These are phyloP conservation scores for Xylaria polymorpha DNA, from an alignment of 2,329 filamentous ascomycete species.

Conservation along the genomic window DNA sequence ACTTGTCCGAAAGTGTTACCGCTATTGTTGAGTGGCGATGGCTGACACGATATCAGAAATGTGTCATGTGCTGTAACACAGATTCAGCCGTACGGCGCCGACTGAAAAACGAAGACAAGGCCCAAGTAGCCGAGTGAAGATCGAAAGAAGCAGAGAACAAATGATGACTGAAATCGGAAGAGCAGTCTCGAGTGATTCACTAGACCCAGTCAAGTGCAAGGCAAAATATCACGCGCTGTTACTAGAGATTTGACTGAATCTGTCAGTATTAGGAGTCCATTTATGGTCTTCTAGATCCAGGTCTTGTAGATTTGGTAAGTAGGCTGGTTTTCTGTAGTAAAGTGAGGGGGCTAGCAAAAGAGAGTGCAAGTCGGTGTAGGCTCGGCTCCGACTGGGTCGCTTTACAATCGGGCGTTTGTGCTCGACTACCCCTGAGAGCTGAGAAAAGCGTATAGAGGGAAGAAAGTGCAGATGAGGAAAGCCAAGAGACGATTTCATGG, in stretches of 20 bases:
- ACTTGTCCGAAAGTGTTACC: slow-evolving; percentile 7
- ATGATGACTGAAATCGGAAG: slow-evolving; percentile 5
- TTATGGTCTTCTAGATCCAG: slow-evolving; percentile 16
- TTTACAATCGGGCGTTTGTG: slow-evolving; percentile 15
- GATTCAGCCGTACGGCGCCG: slow-evolving; percentile 5
- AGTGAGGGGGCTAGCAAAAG: slow-evolving; percentile 27
- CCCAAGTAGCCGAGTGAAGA: slow-evolving; percentile 3
- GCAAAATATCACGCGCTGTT: slow-evolving; percentile 11
- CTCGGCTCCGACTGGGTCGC: slow-evolving; percentile 26
- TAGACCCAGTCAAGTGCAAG: slow-evolving; percentile 16
- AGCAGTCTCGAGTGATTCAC: slow-evolving; percentile 7
- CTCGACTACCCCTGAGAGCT: slow-evolving; percentile 8
- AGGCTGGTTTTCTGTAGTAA: slow-evolving; percentile 9
- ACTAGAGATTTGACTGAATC: slow-evolving; percentile 18
- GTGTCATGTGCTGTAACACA: slow-evolving; percentile 14
- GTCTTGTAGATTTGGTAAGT: slow-evolving; percentile 17
- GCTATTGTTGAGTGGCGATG: slow-evolving; percentile 8
- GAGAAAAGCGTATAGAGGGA: slow-evolving; percentile 5
- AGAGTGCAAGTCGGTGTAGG: slow-evolving; percentile 30
- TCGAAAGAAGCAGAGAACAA: slow-evolving; percentile 6
- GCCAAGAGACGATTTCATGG: slow-evolving; percentile 23
- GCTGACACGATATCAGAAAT: slow-evolving; percentile 17
- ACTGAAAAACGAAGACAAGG: slow-evolving; percentile 8
- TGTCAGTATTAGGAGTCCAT: slow-evolving; percentile 7
- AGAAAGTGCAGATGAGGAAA: not conserved